Evolutionary conservation across 495 filamentous ascomycete species (phyloP), one percentile per base, ranked within the genome.

Genomic region (Penicillium psychrofluorescens): DNA sequence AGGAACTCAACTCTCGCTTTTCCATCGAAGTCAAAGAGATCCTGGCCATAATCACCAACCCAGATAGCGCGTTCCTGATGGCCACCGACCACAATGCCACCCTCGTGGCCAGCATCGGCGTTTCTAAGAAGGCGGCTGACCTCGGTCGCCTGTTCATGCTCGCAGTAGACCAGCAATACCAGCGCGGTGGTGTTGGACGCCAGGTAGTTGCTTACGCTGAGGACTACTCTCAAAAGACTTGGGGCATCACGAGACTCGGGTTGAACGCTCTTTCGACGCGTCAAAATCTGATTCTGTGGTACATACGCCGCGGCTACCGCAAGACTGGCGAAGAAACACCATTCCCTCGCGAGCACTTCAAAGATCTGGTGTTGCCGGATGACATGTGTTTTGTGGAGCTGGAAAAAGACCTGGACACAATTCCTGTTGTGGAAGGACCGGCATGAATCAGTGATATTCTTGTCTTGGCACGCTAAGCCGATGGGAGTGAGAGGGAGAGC

Each of bases 221-320:
- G 38, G 36, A 49, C 7, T 72, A 67, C 39, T 62, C 55, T 13
- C 46, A 42, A 6, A 34, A 38, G 35, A 47, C 40, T 16, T 72
- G 66, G 63, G 63, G 58, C 1, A 40, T 51, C 1, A 41, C 38
- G 14, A 55, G 45, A 29, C 31, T 66, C 36, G 59, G 59, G 38
- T 55, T 76, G 47, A 59, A 59, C 28, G 68, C 68, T 10, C 61
- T 74, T 36, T 66, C 62, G 31, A 58, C 54, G 12, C 58, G 72
- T 27, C 14, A 53, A 11, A 55, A 61, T 15, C 52, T 76, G 37
- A 64, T 72, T 29, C 43, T 49, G 32, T 76, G 68, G 68, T 76
- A 76, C 41, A 36, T 43, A 7, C 57, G 68, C n/a, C 51, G 62
- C 5, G 72, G 72, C 2, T 76, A 71, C 40, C 38, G 33, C 7